Evolutionary conservation across 495 filamentous ascomycete species (phyloP), one percentile per base, ranked within the genome.

Genomic region (Neurospora cerealis): DNA sequence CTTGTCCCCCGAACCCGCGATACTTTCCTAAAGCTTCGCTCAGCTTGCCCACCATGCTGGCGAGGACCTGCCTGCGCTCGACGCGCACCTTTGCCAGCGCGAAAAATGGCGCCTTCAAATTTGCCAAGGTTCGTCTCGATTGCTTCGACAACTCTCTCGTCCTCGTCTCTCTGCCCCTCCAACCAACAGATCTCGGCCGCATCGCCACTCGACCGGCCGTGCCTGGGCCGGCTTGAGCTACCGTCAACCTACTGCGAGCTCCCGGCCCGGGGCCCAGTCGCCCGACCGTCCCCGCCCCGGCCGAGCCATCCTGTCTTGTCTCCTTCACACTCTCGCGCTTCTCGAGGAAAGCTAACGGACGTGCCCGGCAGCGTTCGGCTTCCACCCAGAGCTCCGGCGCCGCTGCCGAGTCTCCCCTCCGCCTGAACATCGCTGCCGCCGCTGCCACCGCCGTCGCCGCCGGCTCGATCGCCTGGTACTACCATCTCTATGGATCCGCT

Each of bases 381-480:
- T 86, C 89, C 73, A 90, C 89, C 74, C 87, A 90, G 60, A 87
- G 85, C 78, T 84, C 86, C 81, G 85, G 86, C 77, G 81, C 89
- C 78, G 83, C 86, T 74, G 83, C 84, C 79, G 85, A 88, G 76
- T 89, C 89, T 40, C 86, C 89, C 69, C 86, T 88, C 79, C 86
- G 85, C 79, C 86, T 93, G 79, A 98, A 93, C 80, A 87, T 93
- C 75, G 92, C 93, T 81, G 93, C 91, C 76, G 87, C 88, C 78
- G 93, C 92, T 76, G 92, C 96, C 77, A 97, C 95, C 75, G 87
- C 90, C 78, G 86, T 93, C 78, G 94, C 96, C 76, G 84, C 93
- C 82, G 94, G 94, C 81, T 93, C 94, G 72, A 88, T 96, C 78
- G 93, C 91, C 72, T 97, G 93, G 94, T 98, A 97, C 84, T 96